Evolutionary conservation across 768 basidiomycete genomes (phyloP), one percentile per base, ranked within the genome.

Genomic region (Collybia sp.): DNA sequence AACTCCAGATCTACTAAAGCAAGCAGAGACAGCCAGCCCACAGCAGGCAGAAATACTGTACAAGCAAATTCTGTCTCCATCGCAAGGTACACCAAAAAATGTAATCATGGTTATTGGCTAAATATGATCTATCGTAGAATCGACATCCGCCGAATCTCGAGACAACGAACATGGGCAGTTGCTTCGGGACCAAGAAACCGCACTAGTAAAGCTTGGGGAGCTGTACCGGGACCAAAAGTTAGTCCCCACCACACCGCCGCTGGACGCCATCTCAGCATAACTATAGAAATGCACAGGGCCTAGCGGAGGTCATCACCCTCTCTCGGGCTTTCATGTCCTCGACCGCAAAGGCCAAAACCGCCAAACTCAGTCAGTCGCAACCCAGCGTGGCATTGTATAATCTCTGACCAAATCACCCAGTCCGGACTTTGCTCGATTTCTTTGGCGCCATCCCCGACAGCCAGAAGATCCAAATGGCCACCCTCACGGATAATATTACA

Each of bases 321-420:
- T 92, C 90, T 0, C 72, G 93, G 41, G 74, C 80, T 0, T 93
- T 94, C 72, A 89, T 95, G 79, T 84, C 89, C 0, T 86, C 87
- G n/a, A 89, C 92, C 0, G 94, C 94, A 12, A 97, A 97, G 66
- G 94, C 93, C 1, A 96, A 97, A 67, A 96, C 95, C 0, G 93
- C 93, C 2, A 95, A 95, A 69, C 81, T 97, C 52, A 95, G 93
- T 93, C 51, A 55, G 84, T 58, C 6, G 25, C 34, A 6, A 43
- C 16, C 13, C 4, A 37, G 35, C 6, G 10, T 10, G 8, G 8
- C 8, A 8, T 31, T 33, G 16, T 16, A 12, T 46, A 18, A 25
- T 39, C 35, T 17, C 30, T 30, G 30, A 40, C 31, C 18, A 11
- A 2, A 13, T 1, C 18, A 9, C 51, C n/a, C n/a, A 96, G 93